These are phyloP conservation scores for Bacterosira constricta DNA, from an alignment of 108 stramenopile genomes.

Conservation along the genomic window DNA sequence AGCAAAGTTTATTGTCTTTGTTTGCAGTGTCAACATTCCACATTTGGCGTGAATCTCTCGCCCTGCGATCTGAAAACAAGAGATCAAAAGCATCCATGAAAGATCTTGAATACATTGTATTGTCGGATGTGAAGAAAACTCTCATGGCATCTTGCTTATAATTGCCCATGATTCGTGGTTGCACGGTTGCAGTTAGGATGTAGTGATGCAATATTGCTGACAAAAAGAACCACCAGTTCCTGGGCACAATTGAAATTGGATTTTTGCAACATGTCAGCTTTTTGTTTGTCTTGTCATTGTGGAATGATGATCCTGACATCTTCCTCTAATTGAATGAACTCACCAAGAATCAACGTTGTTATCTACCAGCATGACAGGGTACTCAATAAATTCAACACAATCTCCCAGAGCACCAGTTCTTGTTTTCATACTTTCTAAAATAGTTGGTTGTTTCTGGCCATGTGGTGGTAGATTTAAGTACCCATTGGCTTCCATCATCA, in stretches of 20 bases:
- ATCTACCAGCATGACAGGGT: conserved; percentile 18
- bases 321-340: neutral
- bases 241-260: neutral
- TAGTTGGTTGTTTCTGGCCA: no score
- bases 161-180: conserved; percentile 8
- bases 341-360: neutral
- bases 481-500: neutral
- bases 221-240: conserved; percentile 46
- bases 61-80: conserved; percentile 19
- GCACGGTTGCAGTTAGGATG: conserved; percentile 2
- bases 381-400: neutral
- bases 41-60: conserved; percentile 19
- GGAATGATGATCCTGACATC: neutral
- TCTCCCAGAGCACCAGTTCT: neutral
- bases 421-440: neutral
- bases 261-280: neutral
- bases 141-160: neutral
- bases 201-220: conserved; percentile 8
- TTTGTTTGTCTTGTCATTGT: no score
- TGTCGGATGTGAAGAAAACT: conserved; percentile 8
- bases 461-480: neutral
- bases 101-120: neutral
- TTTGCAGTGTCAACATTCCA: conserved; percentile 10
- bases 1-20: conserved; percentile 13
- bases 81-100: conserved; percentile 31